These are phyloP conservation scores for Phytophthora sansomeana DNA, from an alignment of 352 stramenopile species.

Conservation along the genomic window DNA sequence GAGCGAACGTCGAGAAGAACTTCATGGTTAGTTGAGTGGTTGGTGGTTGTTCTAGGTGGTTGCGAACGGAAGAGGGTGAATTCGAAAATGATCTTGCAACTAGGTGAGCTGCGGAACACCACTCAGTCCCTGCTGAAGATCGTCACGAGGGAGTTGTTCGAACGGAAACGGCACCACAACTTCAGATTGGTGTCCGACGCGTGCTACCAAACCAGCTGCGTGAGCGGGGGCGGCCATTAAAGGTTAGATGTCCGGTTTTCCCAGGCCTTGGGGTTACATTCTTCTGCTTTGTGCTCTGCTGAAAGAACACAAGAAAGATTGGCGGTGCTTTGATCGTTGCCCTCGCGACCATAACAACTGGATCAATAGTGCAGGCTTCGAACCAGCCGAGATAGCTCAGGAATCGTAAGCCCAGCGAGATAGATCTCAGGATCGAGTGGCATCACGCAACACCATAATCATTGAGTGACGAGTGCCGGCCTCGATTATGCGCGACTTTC, in stretches of 20 bases:
- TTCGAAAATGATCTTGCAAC: constrained; percentile 29
- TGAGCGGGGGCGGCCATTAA: background rate
- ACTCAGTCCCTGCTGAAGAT: background rate
- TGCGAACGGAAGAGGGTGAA: constrained; percentile 20
- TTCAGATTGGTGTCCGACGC: constrained; percentile 19
- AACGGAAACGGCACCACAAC: background rate
- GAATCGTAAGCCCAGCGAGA: constrained; percentile 17
- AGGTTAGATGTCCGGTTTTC: constrained; percentile 9
- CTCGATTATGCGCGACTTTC: constrained; percentile 16
- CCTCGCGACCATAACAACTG: background rate
- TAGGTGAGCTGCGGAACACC: background rate
- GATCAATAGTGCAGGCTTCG: constrained; percentile 3
- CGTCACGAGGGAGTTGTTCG: background rate
- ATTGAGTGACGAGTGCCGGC: background rate
- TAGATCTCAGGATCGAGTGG: constrained; percentile 34
- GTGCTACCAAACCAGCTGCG: constrained; percentile 25
- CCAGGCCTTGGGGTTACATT: background rate
- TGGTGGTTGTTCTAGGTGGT: background rate
- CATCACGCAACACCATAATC: constrained; percentile 14
- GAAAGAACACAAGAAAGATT: constrained; percentile 15
- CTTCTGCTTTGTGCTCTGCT: constrained; percentile 5
- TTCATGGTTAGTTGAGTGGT: constrained; percentile 23
- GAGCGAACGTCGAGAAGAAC: constrained; percentile 26
- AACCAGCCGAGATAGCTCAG: constrained; percentile 32
- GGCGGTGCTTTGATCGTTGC: too few relatives aligned